phyloP scores from a whole-genome alignment of 371 early-diverging fungal species.

The Entomophthora muscae region DNA sequence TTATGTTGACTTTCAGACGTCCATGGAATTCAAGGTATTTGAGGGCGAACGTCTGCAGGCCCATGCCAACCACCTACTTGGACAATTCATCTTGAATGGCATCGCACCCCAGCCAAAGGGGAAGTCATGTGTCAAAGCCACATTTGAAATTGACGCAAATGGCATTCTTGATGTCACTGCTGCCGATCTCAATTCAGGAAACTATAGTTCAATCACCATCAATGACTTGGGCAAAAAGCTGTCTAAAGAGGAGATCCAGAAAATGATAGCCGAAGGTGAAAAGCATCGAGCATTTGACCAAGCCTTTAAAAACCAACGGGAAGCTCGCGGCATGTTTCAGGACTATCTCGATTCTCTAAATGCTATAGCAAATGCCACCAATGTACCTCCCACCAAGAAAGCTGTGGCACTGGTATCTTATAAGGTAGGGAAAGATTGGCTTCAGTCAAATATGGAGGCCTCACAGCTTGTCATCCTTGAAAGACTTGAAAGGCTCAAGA shows the following conservation, averaged over 20 bases:
- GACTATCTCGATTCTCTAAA: too few relatives aligned
- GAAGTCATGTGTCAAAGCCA: slow-evolving; percentile 94
- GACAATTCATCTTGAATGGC: slow-evolving; percentile 90
- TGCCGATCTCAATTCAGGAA: slow-evolving; percentile 85
- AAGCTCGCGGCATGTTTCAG: too few relatives aligned
- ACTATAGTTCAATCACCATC: slow-evolving; percentile 88
- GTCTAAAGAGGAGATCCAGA: too few relatives aligned
- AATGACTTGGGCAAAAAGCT: slow-evolving; percentile 97
- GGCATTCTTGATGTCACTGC: slow-evolving; percentile 95
- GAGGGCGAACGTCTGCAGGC: slow-evolving; percentile 93
- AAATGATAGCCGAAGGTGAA: too few relatives aligned
- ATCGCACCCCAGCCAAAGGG: slow-evolving; percentile 93
- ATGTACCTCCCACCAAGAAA: too few relatives aligned
- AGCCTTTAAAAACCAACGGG: too few relatives aligned
- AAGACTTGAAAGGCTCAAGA: too few relatives aligned
- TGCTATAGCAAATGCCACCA: too few relatives aligned
- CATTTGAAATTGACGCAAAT: slow-evolving; percentile 95
- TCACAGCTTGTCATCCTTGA: too few relatives aligned
- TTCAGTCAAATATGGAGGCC: too few relatives aligned
- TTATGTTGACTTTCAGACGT: slow-evolving; percentile 93
- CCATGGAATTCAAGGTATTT: slow-evolving; percentile 94
- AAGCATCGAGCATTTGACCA: slow-evolving; percentile 92
- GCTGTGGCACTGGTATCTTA: too few relatives aligned
- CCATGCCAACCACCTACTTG: slow-evolving; percentile 90
- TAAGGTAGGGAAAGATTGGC: too few relatives aligned